phyloP scores from a whole-genome alignment of 371 early-diverging fungal genomes.

The Nosema muscidifuracis region DNA sequence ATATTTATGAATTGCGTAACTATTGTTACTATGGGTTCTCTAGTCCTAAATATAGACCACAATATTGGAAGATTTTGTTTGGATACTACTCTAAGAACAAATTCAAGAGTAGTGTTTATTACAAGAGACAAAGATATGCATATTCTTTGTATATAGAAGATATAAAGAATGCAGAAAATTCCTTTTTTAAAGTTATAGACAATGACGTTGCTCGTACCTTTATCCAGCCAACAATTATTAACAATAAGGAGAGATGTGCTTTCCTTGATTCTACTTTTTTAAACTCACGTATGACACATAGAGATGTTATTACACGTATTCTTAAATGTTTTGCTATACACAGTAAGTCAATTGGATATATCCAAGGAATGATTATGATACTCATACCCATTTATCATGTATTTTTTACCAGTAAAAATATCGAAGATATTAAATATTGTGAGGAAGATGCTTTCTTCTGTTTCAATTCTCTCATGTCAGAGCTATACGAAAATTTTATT shows the following conservation, averaged over 20 bases:
- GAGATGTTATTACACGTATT: slow-evolving; percentile 52
- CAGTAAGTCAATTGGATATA: slow-evolving; percentile 61
- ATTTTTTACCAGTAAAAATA: slow-evolving; percentile 28
- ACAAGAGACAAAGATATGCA: slow-evolving; percentile 20
- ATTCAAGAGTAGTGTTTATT: slow-evolving; percentile 46
- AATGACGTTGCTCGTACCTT: slow-evolving; percentile 43
- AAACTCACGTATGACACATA: slow-evolving; percentile 7
- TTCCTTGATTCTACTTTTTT: slow-evolving; percentile 33
- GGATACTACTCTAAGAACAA: slow-evolving; percentile 52
- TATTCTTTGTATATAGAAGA: slow-evolving; percentile 25
- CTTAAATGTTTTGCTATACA: slow-evolving; percentile 47
- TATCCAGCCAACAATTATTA: slow-evolving; percentile 1
- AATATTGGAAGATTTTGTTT: slow-evolving; percentile 59
- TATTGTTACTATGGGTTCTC: slow-evolving; percentile 56
- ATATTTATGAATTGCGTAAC: slow-evolving; percentile 50
- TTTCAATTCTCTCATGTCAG: slow-evolving; percentile 61
- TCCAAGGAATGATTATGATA: slow-evolving; percentile 63
- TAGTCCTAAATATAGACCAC: slow-evolving; percentile 36
- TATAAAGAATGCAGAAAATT: not conserved
- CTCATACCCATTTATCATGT: slow-evolving; percentile 61
- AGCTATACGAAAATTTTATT: slow-evolving; percentile 59
- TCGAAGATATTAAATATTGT: slow-evolving; percentile 44
- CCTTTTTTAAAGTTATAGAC: slow-evolving; percentile 18
- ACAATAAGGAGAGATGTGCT: slow-evolving; percentile 17
- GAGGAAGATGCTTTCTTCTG: slow-evolving; percentile 62